Base-by-base conservation (phyloP, 495 filamentous ascomycete genomes). In the Trichoderma orchidacearum region DNA sequence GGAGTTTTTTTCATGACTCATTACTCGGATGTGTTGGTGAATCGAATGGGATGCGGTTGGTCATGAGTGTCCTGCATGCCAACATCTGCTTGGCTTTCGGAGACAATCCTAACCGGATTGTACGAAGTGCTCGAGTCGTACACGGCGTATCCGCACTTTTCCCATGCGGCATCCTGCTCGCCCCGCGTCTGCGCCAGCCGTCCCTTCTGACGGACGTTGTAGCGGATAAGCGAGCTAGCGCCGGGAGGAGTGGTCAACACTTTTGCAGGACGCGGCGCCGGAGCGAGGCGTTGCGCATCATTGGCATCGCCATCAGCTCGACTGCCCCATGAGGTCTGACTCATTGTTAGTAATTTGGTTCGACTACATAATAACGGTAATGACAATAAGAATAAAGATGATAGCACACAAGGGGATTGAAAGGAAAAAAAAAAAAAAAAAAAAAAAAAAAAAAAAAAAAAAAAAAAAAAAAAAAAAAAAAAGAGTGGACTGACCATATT, bases 271-370 rank as follows among this genome's bases (percentile, higher is more conserved):
- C 63, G 66, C 17, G 74, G 75, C 60, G 73, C 73, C 55, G 68
- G 73, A 50, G 73, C 69, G 72, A 84, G 76, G 55, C 81, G 75
- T 52, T 73, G 66, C 27, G 68, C 73, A 64, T 84, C 78, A 70
- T 85, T 79, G 50, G 76, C 69, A 62, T 86, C 83, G 53, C 81
- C 83, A 55, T 84, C 82, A 36, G 79, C 79, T 57, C 83, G 77
- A 59, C 80, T 85, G 52, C 83, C 83, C 83, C 83, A 86, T 5
- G 83, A 83, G 28, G 83, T 86, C 82, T 83, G 56, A n/a, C n/a
- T n/a, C n/a, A n/a, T n/a, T n/a, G n/a, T n/a, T n/a, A n/a, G n/a
- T n/a, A n/a, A n/a, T n/a, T n/a, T n/a, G n/a, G n/a, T n/a, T n/a
- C n/a, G n/a, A n/a, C n/a, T n/a, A n/a, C n/a, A n/a, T n/a, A n/a